A percentile compares a stretch with the other conserved stretches of the same genome.
Evolutionary conservation across 2,329 filamentous ascomycete species (phyloP).

Genomic region (Aspergillus melleus): DNA sequence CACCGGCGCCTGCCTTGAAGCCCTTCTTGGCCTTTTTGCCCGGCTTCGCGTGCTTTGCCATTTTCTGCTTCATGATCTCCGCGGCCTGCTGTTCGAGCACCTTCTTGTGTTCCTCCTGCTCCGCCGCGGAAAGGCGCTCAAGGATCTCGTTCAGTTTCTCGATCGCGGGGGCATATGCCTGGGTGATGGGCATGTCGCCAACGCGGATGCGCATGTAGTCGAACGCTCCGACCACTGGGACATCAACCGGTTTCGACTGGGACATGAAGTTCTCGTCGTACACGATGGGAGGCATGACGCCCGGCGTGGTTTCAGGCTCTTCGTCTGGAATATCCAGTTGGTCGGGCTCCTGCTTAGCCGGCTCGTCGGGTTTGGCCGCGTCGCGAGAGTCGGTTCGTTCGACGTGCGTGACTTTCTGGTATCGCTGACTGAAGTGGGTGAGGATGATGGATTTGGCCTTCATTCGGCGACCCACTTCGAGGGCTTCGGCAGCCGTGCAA

Average conservation of each 20-base stretch:
- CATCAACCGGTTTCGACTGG: neutral
- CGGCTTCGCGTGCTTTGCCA: slow-evolving; percentile 23
- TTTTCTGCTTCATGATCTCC: slow-evolving; percentile 24
- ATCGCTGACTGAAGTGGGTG: slow-evolving; percentile 94
- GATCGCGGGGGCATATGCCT: slow-evolving; percentile 58
- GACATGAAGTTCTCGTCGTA: neutral
- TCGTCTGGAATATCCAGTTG: slow-evolving; percentile 31
- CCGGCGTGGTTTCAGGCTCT: slow-evolving; percentile 4
- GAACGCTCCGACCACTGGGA: slow-evolving; percentile 57
- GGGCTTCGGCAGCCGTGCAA: slow-evolving; percentile 81
- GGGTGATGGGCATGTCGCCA: slow-evolving; percentile 57
- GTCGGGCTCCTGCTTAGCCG: slow-evolving; percentile 3
- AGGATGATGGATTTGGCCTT: slow-evolving; percentile 74
- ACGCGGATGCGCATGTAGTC: slow-evolving; percentile 65
- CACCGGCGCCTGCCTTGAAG: too few species aligned
- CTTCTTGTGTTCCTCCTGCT: slow-evolving; percentile 24
- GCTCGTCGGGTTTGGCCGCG: slow-evolving; percentile 10
- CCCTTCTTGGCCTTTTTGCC: slow-evolving; percentile 12
- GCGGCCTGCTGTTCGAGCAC: slow-evolving; percentile 25
- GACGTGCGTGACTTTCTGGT: slow-evolving; percentile 69
- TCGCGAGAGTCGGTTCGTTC: slow-evolving; percentile 19
- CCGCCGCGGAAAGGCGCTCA: slow-evolving; percentile 33
- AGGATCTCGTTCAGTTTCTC: slow-evolving; percentile 51
- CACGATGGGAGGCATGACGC: neutral
- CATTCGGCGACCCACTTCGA: slow-evolving; percentile 77